Evolutionary conservation across 1,284 basidiomycete genomes (phyloP).

Genomic region (Apiotrichum gamsii): DNA sequence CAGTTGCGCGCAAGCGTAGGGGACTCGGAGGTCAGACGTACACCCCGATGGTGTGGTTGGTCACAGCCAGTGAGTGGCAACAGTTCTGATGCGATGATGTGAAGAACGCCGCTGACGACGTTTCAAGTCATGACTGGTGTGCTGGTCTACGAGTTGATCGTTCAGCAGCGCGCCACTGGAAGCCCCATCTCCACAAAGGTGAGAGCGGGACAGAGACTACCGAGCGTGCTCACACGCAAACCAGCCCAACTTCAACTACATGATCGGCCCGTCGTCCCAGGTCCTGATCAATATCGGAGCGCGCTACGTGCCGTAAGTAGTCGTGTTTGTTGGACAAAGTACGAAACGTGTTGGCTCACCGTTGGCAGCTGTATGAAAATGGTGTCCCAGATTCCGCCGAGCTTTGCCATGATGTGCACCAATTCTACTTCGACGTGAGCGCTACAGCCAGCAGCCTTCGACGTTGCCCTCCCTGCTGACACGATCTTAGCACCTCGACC

Average conservation of each 20-base stretch:
- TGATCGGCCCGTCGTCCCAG: conserved; percentile 80
- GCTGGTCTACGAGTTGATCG: conserved; percentile 67
- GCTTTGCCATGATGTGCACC: conserved; percentile 60
- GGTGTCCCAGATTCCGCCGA: conserved; percentile 58
- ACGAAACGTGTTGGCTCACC: conserved; percentile 8
- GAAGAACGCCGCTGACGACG: too few relatives aligned
- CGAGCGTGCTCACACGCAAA: too few relatives aligned
- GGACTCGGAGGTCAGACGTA: conserved; percentile 74
- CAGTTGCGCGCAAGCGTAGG: conserved; percentile 75
- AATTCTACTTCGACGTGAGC: conserved; percentile 41
- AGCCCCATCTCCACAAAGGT: conserved; percentile 62
- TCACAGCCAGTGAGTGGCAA: conserved; percentile 43
- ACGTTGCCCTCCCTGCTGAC: too few relatives aligned
- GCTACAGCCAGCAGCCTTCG: too few relatives aligned
- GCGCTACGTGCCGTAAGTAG: conserved; percentile 64
- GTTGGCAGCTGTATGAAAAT: conserved; percentile 31
- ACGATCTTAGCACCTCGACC: conserved; percentile 58
- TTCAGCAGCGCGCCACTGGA: conserved; percentile 66
- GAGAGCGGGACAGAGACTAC: too few relatives aligned
- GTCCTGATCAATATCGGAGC: conserved; percentile 81
- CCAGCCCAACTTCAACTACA: conserved; percentile 80
- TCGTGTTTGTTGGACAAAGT: too few relatives aligned
- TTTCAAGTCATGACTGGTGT: conserved; percentile 61
- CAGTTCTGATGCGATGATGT: too few relatives aligned
- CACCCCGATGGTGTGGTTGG: conserved; percentile 55